phyloP scores from a whole-genome alignment of 1,284 basidiomycete genomes.

The Tilletia caries region DNA sequence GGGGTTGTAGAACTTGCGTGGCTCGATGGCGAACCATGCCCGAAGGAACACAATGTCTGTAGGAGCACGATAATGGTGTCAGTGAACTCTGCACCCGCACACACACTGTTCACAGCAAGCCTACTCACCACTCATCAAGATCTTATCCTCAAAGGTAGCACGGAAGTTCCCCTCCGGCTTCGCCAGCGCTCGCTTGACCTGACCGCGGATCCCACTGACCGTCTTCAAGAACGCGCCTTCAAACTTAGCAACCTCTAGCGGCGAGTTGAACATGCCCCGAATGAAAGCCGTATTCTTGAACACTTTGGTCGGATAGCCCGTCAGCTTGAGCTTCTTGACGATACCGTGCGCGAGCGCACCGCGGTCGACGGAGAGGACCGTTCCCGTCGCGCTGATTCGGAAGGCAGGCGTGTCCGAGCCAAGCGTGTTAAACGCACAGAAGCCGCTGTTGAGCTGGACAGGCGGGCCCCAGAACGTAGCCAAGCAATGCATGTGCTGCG shows the following conservation, averaged over 20 bases:
- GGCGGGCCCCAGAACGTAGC: slow-evolving; percentile 70
- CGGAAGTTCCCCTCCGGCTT: slow-evolving; percentile 94
- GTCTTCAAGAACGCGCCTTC: slow-evolving; percentile 94
- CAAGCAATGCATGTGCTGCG: slow-evolving; percentile 98
- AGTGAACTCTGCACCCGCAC: too few species aligned
- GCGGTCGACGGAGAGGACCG: slow-evolving; percentile 82
- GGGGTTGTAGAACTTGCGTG: slow-evolving; percentile 93
- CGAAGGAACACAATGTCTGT: slow-evolving; percentile 90
- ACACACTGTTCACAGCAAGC: too few species aligned
- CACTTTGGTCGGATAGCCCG: slow-evolving; percentile 89
- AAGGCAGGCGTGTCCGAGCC: slow-evolving; percentile 69
- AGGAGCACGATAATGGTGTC: neutral
- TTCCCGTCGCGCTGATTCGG: slow-evolving; percentile 86
- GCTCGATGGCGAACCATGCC: slow-evolving; percentile 94
- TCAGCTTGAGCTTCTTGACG: slow-evolving; percentile 97
- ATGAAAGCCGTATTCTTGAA: slow-evolving; percentile 99
- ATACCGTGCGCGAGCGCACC: slow-evolving; percentile 69
- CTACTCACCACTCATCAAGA: slow-evolving; percentile 82
- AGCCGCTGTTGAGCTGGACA: slow-evolving; percentile 68
- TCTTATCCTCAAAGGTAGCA: slow-evolving; percentile 96
- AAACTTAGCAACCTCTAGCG: slow-evolving; percentile 94
- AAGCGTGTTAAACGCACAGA: slow-evolving; percentile 93
- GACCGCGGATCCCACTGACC: slow-evolving; percentile 90
- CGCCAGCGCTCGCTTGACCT: slow-evolving; percentile 88
- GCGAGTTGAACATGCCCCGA: slow-evolving; percentile 91